These are phyloP conservation scores for Phoma sp. DNA, from an alignment of 2,329 filamentous ascomycete genomes.

Conservation along the genomic window DNA sequence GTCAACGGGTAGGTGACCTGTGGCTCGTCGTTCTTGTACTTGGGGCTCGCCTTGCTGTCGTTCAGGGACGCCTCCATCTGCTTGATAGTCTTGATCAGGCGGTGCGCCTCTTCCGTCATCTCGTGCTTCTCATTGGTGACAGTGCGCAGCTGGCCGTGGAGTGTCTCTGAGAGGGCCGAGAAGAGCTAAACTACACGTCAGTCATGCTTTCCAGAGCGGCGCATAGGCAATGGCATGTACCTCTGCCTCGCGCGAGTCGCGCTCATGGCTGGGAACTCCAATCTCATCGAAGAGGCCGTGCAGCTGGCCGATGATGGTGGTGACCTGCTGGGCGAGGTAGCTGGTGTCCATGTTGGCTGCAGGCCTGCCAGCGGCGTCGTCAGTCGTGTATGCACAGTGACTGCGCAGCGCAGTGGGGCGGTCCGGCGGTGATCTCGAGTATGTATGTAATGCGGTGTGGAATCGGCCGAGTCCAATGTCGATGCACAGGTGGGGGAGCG, in stretches of 20 bases:
- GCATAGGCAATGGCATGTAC: slow-evolving; percentile 55
- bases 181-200: slow-evolving; percentile 72
- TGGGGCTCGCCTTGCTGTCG: slow-evolving; percentile 71
- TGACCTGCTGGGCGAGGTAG: slow-evolving; percentile 94
- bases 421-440: slow-evolving; percentile 32
- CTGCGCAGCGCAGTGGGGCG: slow-evolving; percentile 30
- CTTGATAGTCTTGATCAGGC: slow-evolving; percentile 82
- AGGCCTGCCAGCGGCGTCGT: slow-evolving; percentile 43
- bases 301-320: slow-evolving; percentile 88
- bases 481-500: slow-evolving; percentile 5
- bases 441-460: slow-evolving; percentile 12
- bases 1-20: slow-evolving; percentile 83
- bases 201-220: not conserved
- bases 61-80: slow-evolving; percentile 94
- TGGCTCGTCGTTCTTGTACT: slow-evolving; percentile 73
- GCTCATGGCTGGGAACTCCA: slow-evolving; percentile 90
- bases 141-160: slow-evolving; percentile 86
- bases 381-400: slow-evolving; percentile 45
- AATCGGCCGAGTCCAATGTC: slow-evolving; percentile 11
- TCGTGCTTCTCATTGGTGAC: slow-evolving; percentile 90
- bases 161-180: slow-evolving; percentile 85
- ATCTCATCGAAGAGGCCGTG: slow-evolving; percentile 98
- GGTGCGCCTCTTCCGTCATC: slow-evolving; percentile 87
- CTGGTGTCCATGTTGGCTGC: slow-evolving; percentile 78
- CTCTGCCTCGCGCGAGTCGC: slow-evolving; percentile 88